phyloP scores from a whole-genome alignment of 208 protist species.

The Trypanosomatidae sp. region DNA sequence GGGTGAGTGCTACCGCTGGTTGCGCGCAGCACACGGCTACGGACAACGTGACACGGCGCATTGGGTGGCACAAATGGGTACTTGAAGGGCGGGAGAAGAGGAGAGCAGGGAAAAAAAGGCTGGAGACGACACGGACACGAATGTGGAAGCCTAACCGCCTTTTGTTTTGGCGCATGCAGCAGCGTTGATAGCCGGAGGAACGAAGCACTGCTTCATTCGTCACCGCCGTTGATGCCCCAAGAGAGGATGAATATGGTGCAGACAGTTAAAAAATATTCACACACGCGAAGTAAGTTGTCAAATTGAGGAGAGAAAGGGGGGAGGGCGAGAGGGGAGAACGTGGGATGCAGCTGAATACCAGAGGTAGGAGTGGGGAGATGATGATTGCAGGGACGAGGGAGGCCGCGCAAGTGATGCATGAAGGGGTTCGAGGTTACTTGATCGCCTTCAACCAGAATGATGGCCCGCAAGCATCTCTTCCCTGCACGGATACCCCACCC shows the following conservation, averaged over 20 bases:
- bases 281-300: background rate
- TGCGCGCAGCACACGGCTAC: conserved; percentile 10
- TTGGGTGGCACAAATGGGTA: background rate
- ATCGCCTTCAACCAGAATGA: no score
- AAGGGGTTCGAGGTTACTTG: background rate
- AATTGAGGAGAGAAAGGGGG: background rate
- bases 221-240: background rate
- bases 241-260: background rate
- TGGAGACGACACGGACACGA: background rate
- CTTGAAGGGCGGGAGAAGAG: background rate
- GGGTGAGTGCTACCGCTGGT: background rate
- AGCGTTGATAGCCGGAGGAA: background rate
- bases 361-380: background rate
- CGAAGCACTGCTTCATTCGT: background rate
- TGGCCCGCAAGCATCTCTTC: background rate
- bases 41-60: conserved; percentile 17
- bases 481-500: background rate
- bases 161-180: background rate
- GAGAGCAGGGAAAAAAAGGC: background rate
- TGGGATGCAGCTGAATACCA: background rate
- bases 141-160: no score
- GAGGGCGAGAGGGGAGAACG: background rate
- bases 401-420: background rate
- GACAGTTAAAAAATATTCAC: background rate
- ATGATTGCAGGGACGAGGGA: background rate